Percentiles rank a stretch among this genome's conserved stretches.
Conservation (phyloP, 768 basidiomycete genomes). For the Thelephora ganbajun region DNA sequence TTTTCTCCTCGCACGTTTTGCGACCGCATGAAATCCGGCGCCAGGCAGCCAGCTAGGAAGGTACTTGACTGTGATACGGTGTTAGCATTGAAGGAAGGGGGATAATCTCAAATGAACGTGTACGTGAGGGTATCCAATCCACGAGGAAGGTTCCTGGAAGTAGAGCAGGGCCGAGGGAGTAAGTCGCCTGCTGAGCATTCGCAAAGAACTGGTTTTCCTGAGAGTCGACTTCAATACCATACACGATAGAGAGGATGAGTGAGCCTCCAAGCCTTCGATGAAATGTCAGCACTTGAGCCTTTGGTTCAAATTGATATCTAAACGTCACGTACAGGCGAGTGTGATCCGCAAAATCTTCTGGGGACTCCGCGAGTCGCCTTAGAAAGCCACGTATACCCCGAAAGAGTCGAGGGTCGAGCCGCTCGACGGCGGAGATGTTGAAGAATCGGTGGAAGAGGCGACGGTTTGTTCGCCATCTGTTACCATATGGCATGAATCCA, state of each 20-base stretch:
- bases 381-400: slow-evolving; percentile 20
- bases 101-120: slow-evolving; percentile 16
- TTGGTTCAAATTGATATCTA: background rate
- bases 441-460: slow-evolving; percentile 28
- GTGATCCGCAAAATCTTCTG: slow-evolving; percentile 24
- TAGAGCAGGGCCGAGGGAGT: slow-evolving; percentile 15
- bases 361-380: slow-evolving; percentile 18
- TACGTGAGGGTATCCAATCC: slow-evolving; percentile 22
- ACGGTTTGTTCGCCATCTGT: slow-evolving; percentile 26
- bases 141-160: slow-evolving; percentile 33
- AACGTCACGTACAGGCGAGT: slow-evolving; percentile 23
- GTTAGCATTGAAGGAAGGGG: background rate
- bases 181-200: slow-evolving; percentile 13
- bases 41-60: background rate
- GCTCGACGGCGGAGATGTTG: slow-evolving; percentile 17
- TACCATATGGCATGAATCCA: too few relatives aligned
- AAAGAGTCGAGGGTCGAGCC: slow-evolving; percentile 18
- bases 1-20: too few relatives aligned
- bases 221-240: slow-evolving; percentile 21
- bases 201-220: slow-evolving; percentile 20
- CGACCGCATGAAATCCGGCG: background rate
- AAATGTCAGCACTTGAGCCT: background rate
- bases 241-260: slow-evolving; percentile 20
- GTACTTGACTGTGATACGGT: background rate
- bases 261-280: slow-evolving; percentile 19